Evolutionary conservation across 2,329 filamentous ascomycete genomes (phyloP), one percentile per base, ranked within the genome.

Genomic region (Escovopsis sp.): DNA sequence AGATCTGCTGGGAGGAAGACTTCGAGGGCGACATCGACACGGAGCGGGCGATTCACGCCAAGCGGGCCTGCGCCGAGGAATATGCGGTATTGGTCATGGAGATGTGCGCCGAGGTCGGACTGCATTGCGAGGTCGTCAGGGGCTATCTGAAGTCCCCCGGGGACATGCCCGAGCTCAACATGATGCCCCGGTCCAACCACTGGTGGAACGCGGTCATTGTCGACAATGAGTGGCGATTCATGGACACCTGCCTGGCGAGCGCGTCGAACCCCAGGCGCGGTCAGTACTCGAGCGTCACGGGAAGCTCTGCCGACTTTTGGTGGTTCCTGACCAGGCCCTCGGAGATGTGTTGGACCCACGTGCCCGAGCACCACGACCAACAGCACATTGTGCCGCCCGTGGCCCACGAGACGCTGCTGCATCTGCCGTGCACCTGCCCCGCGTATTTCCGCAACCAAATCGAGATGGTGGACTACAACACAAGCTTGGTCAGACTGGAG

Each of bases 131-230:
- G 57, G 72, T 94, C 18, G 77, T 98, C 12, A 77, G 80, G 46
- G 91, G 91, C 1, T 96, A 91, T 56, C 75, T 98, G 43, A 98
- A 98, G 59, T 72, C 75, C 1, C 91, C 91, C 0, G 89, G 89
- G 1, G 91, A 96, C 54, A 66, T 80, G 7, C 69, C 82, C 1
- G 88, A 96, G 53, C 68, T 87, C 36, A 84, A 83, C 47, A 81
- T 82, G 45, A 77, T 89, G 59, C 85, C 85, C n/a, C 77, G 81
- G 28, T 74, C 89, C 0, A 98, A 98, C 55, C 91, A 98, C 63
- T 96, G 84, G 79, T 98, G 91, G 91, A 98, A 98, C 53, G 80
- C 86, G 1, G 85, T 96, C 15, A 66, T 95, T 33, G 80, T 95
- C 8, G 91, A 98, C 59, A 82, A 84, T 19, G 87, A 95, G 62